Percentiles rank a stretch among this genome's conserved stretches.
phyloP scores from a whole-genome alignment of 2,329 filamentous ascomycete genomes.

The Trichoderma endophyticum region DNA sequence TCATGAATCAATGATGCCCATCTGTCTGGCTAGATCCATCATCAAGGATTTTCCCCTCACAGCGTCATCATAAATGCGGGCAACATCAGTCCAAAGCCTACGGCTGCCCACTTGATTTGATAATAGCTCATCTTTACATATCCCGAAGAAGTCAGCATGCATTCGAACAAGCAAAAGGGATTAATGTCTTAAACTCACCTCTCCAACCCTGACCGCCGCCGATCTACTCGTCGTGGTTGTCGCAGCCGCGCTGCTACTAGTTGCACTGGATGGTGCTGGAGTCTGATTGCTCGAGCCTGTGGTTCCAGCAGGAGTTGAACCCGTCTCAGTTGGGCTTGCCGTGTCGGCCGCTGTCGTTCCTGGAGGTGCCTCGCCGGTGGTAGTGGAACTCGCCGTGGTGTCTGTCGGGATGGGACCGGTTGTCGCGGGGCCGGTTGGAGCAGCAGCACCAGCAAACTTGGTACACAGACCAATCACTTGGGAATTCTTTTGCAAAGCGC shows the following conservation, averaged over 20 bases:
- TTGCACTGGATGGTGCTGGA: not conserved
- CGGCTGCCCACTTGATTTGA: conserved; percentile 3
- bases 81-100: not conserved
- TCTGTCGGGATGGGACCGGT: not conserved
- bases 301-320: not conserved
- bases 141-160: not conserved
- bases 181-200: not conserved
- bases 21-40: not conserved
- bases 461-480: not conserved
- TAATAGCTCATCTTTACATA: not conserved
- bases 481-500: not conserved
- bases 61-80: conserved; percentile 3
- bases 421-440: not conserved
- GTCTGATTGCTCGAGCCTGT: not conserved
- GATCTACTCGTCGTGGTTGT: not conserved
- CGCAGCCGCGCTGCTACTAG: conserved; percentile 6
- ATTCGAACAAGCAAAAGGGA: not conserved
- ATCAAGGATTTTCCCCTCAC: not conserved
- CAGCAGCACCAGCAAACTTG: not conserved
- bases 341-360: not conserved
- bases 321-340: not conserved
- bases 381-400: not conserved
- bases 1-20: not conserved
- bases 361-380: not conserved
- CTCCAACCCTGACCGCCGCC: not conserved